Conservation (phyloP, 352 stramenopile genomes). For the Phytophthora pseudosyringae region DNA sequence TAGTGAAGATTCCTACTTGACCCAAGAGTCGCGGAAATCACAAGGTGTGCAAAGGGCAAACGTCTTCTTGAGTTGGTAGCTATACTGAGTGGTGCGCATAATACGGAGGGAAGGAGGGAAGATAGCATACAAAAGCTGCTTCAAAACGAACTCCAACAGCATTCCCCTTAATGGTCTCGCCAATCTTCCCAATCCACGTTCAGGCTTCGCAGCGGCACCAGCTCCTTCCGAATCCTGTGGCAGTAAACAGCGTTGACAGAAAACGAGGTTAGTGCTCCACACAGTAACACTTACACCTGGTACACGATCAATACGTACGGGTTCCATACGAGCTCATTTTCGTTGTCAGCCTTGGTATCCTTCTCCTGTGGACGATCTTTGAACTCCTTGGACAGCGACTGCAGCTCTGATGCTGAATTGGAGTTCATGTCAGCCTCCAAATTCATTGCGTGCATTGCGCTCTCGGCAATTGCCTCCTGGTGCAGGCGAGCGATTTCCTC, state of each 20-base stretch:
- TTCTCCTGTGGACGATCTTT: slow-evolving; percentile 55
- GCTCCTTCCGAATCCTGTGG: slow-evolving; percentile 69
- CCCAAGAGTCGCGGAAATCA: no score
- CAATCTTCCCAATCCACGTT: slow-evolving; percentile 86
- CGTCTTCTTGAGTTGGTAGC: background rate
- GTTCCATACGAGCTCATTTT: slow-evolving; percentile 86
- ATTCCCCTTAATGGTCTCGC: slow-evolving; percentile 66
- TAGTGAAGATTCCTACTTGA: no score
- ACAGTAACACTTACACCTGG: background rate
- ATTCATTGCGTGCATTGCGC: slow-evolving; percentile 71
- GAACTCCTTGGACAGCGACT: slow-evolving; percentile 70
- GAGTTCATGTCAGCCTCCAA: slow-evolving; percentile 74
- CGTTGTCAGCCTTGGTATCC: slow-evolving; percentile 64
- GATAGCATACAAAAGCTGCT: slow-evolving; percentile 5
- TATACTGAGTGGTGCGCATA: background rate
- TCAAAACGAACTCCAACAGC: background rate
- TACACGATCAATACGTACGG: slow-evolving; percentile 54
- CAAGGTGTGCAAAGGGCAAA: no score
- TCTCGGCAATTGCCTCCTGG: slow-evolving; percentile 76
- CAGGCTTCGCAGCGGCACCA: slow-evolving; percentile 79
- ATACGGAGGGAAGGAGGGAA: slow-evolving; percentile 7
- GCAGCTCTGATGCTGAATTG: slow-evolving; percentile 49
- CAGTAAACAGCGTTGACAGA: background rate
- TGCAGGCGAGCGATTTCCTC: slow-evolving; percentile 74
- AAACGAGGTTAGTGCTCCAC: background rate